Percentiles rank a stretch among this genome's conserved stretches.
Evolutionary conservation across 2,329 filamentous ascomycete species (phyloP).

Genomic region (Amauroascus niger): DNA sequence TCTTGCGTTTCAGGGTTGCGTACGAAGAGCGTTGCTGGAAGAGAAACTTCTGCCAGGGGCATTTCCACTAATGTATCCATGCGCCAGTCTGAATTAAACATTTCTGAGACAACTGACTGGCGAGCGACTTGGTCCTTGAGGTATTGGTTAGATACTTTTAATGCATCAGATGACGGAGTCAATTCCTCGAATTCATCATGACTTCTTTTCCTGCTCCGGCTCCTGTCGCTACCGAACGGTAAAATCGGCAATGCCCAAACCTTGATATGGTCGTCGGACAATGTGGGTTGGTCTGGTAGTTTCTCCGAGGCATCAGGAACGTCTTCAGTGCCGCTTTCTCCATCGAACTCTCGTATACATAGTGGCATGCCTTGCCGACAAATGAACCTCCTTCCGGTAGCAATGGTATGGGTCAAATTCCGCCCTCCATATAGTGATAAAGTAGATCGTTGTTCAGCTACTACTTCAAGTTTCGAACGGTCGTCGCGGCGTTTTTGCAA

Average conservation of each 20-base stretch:
- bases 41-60: constrained; percentile 54
- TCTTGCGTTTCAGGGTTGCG: constrained; percentile 52
- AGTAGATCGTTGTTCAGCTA: constrained; percentile 23
- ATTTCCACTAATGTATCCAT: constrained; percentile 60
- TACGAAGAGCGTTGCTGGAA: constrained; percentile 62
- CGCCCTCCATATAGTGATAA: constrained; percentile 67
- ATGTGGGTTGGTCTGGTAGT: constrained; percentile 50
- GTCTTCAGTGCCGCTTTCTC: constrained; percentile 24
- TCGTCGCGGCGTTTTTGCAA: not conserved
- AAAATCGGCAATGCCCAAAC: constrained; percentile 71
- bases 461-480: not conserved
- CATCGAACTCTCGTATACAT: constrained; percentile 56
- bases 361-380: constrained; percentile 75
- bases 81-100: constrained; percentile 71
- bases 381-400: constrained; percentile 74
- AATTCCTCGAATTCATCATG: constrained; percentile 41
- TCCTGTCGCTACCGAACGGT: constrained; percentile 22
- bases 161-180: constrained; percentile 1
- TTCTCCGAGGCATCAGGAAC: constrained; percentile 14
- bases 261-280: constrained; percentile 63
- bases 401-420: constrained; percentile 56
- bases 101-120: constrained; percentile 57
- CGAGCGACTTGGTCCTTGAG: constrained; percentile 30
- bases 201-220: constrained; percentile 38
- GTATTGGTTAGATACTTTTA: not conserved